Evolutionary conservation across 23 red algal genomes (phyloP).

Genomic region (Agarophyton chilense): DNA sequence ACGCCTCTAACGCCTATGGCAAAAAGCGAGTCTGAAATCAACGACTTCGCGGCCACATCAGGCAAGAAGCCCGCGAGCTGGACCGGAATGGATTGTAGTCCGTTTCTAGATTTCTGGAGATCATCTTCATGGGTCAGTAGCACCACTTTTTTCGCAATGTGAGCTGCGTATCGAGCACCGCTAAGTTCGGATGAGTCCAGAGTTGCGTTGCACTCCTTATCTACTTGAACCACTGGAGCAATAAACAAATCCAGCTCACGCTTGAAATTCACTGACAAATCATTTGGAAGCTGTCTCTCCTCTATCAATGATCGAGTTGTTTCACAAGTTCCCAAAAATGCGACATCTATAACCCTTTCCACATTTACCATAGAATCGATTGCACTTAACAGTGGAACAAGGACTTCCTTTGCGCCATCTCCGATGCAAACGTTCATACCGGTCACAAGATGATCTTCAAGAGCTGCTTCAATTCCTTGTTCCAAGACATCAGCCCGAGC

Average conservation of each 20-base stretch:
- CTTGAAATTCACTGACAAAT: constrained; percentile 53
- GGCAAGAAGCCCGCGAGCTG: constrained; percentile 27
- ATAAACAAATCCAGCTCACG: constrained; percentile 45
- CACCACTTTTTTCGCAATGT: constrained; percentile 36
- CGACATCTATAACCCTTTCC: constrained; percentile 53
- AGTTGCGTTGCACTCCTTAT: constrained; percentile 39
- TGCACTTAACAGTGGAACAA: constrained; percentile 26
- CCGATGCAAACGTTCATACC: constrained; percentile 62
- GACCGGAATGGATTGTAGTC: constrained; percentile 31
- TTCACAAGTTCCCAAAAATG: constrained; percentile 28
- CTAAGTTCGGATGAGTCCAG: constrained; percentile 15
- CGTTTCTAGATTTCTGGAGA: background rate
- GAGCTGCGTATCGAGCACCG: constrained; percentile 41
- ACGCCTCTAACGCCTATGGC: constrained; percentile 31
- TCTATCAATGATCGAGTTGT: background rate
- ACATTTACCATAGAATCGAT: constrained; percentile 19
- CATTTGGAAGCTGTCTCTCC: constrained; percentile 34
- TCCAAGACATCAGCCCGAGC: background rate
- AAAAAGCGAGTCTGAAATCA: constrained; percentile 40
- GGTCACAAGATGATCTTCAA: constrained; percentile 53
- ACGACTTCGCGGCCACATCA: constrained; percentile 1
- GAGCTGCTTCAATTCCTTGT: constrained; percentile 40
- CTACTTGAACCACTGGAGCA: constrained; percentile 34
- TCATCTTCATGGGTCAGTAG: constrained; percentile 43
- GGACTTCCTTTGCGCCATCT: constrained; percentile 9